phyloP scores from a whole-genome alignment of 768 basidiomycete species.

The Obba rivulosa region DNA sequence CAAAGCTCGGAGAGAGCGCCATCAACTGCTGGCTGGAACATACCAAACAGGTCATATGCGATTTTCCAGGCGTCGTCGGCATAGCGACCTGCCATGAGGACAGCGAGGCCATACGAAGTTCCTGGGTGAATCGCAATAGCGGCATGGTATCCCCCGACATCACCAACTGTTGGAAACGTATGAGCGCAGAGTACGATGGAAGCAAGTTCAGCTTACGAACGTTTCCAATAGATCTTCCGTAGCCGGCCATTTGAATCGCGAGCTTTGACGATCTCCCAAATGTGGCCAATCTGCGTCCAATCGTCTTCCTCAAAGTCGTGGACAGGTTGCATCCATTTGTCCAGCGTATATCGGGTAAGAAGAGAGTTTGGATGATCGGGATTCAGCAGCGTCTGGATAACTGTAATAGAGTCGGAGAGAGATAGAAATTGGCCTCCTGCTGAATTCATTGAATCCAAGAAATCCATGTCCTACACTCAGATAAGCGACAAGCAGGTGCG shows the following conservation, averaged over 20 bases:
- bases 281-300: constrained; percentile 17
- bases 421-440: constrained; percentile 49
- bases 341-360: constrained; percentile 17
- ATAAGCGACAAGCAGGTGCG: neutral
- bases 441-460: constrained; percentile 37
- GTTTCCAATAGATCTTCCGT: constrained; percentile 24
- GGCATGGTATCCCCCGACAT: constrained; percentile 19
- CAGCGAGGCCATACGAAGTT: constrained; percentile 22
- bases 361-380: constrained; percentile 24
- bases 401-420: constrained; percentile 36
- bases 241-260: constrained; percentile 14
- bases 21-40: constrained; percentile 25
- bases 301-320: constrained; percentile 26
- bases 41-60: constrained; percentile 18
- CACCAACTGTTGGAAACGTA: constrained; percentile 16
- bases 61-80: constrained; percentile 17
- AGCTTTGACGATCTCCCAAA: constrained; percentile 21
- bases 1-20: constrained; percentile 9
- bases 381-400: constrained; percentile 42
- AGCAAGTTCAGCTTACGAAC: constrained; percentile 8
- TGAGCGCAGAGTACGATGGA: neutral
- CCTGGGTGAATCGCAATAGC: constrained; percentile 23
- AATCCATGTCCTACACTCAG: constrained; percentile 30
- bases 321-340: constrained; percentile 25
- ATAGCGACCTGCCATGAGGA: constrained; percentile 20